A percentile compares a stretch with the other conserved stretches of the same genome.
phyloP scores from a whole-genome alignment of 441 rosid genomes.

The Rhodomyrtus psidioides region DNA sequence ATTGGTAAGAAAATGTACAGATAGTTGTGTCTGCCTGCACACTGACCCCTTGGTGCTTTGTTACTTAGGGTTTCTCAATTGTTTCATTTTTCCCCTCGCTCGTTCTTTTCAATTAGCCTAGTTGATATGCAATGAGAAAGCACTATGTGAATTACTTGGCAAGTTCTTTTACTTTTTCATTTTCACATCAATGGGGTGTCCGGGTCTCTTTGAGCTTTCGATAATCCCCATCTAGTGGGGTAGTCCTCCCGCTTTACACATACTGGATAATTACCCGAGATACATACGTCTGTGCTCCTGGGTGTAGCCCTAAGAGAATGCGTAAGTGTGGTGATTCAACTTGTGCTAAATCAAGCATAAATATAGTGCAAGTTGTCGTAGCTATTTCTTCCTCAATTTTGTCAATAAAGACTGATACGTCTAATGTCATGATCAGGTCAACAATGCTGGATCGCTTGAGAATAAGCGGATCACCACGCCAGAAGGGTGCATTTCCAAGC shows the following conservation, averaged over 20 bases:
- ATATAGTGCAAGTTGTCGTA: not conserved
- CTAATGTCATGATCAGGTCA: conserved; percentile 34
- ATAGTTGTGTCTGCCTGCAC: not conserved
- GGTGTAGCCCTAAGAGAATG: not conserved
- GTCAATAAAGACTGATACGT: not conserved
- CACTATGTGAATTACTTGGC: not conserved
- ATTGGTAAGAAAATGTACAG: not conserved
- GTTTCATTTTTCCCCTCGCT: not conserved
- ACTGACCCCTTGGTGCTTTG: not conserved
- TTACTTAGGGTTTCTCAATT: not conserved
- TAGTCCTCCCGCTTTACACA: not conserved
- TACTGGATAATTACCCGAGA: not conserved
- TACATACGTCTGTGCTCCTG: not conserved
- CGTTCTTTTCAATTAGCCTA: not conserved
- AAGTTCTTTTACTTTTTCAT: not conserved
- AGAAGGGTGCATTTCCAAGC: conserved; percentile 51
- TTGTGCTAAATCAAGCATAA: not conserved
- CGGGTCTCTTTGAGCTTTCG: not conserved
- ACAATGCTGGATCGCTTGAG: conserved; percentile 85
- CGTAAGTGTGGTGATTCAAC: not conserved
- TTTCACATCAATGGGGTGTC: not conserved
- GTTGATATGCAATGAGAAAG: not conserved
- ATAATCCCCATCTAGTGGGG: not conserved
- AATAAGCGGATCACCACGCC: conserved; percentile 39
- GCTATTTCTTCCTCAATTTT: not conserved